Conservation (phyloP, 345 rosid genomes). For the Cardiospermum halicacabum region DNA sequence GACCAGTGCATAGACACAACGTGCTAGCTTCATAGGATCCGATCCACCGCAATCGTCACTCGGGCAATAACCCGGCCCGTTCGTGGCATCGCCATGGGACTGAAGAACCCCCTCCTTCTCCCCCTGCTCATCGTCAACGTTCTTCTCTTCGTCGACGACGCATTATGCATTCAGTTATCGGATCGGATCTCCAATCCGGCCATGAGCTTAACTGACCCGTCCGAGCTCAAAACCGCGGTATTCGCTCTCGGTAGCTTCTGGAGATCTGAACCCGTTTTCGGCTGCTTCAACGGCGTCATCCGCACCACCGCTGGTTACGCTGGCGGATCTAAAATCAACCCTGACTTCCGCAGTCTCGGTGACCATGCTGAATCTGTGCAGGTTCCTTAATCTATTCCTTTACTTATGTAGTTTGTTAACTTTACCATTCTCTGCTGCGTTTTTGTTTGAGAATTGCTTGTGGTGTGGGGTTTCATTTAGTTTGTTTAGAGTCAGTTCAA, state of each 20-base stretch:
- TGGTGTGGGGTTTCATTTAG: not conserved
- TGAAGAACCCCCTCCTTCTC: slow-evolving; percentile 7
- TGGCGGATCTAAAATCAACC: slow-evolving; percentile 71
- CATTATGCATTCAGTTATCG: slow-evolving; percentile 51
- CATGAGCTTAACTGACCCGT: slow-evolving; percentile 26
- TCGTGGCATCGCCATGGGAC: slow-evolving; percentile 27
- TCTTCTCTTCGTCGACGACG: slow-evolving; percentile 23
- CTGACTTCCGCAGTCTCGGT: slow-evolving; percentile 71
- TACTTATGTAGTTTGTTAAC: not conserved
- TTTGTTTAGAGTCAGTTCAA: not conserved
- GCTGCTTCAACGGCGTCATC: slow-evolving; percentile 76
- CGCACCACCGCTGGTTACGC: slow-evolving; percentile 72
- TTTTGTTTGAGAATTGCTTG: not conserved
- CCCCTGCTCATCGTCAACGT: slow-evolving; percentile 22
- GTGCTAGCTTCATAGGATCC: too few relatives aligned
- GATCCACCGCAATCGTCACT: not conserved
- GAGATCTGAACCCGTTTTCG: slow-evolving; percentile 93
- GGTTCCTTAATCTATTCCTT: slow-evolving; percentile 28
- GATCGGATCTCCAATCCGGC: slow-evolving; percentile 40
- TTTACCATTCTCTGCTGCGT: not conserved
- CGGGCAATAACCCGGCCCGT: slow-evolving; percentile 11
- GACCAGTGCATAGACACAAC: not conserved
- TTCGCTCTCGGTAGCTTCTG: slow-evolving; percentile 93
- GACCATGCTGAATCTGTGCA: slow-evolving; percentile 88
- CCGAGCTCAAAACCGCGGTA: slow-evolving; percentile 53